Evolutionary conservation across 306 rosid species (phyloP), one percentile per base, ranked within the genome.

Genomic region (Geum urbanum): DNA sequence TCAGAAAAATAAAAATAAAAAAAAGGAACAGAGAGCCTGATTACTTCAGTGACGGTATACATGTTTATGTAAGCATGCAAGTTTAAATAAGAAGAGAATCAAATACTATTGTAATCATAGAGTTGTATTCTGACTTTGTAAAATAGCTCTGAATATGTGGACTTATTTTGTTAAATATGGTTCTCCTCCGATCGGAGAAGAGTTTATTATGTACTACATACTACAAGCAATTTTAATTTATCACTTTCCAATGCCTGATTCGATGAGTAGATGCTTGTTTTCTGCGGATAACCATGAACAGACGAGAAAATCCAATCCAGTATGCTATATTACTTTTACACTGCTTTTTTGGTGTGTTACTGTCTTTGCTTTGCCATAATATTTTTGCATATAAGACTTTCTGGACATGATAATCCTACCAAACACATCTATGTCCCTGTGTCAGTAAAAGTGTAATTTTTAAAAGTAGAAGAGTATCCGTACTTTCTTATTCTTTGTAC

Each of bases 401-500:
- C 67, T 39, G 8, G 8, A n/a, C 47, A n/a, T 45, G 14, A 15
- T 13, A 27, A 9, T n/a, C 14, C n/a, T 15, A 57, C 44, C 5
- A 9, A 55, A 56, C 27, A 54, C 55, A 9, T 44, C 56, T 24
- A 24, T 22, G 66, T 16, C 45, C 11, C 9, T 49, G 18, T 35
- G 14, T 32, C 1, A n/a, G 12, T 9, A 32, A 14, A 9, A 55
- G n/a, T 55, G 39, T 6, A 14, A 6, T 32, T 64, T 8, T 11
- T 64, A 3, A 11, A 41, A 63, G 50, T 41, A 64, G 39, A 64
- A 64, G 50, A 48, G 44, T 27, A 66, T 61, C 48, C 58, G 54
- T 69, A 46, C 61, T 66, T 63, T 22, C 19, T 20, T 57, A 3
- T 49, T 75, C 39, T 48, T 9, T 32, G 76, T 56, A 72, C 50